phyloP scores from a whole-genome alignment of 306 rosid species.

The Vigna angularis region DNA sequence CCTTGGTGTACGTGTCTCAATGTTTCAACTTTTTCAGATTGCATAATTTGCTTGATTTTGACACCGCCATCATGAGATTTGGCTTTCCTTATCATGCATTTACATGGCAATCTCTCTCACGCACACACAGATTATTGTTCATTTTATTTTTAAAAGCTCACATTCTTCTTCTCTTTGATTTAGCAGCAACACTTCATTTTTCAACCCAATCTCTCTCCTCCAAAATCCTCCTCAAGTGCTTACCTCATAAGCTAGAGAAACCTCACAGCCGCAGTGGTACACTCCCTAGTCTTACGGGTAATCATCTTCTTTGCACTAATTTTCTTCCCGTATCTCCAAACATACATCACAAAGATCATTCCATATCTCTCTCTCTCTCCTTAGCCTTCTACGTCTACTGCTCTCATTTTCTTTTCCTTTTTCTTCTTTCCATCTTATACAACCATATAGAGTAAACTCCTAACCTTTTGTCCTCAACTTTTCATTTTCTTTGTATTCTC shows the following conservation, averaged over 20 bases:
- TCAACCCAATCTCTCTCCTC: conserved; percentile 51
- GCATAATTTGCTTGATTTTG: conserved; percentile 83
- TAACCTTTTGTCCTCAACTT: conserved; percentile 37
- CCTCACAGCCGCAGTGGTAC: conserved; percentile 68
- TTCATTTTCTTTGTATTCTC: conserved; percentile 19
- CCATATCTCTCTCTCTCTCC: conserved; percentile 37
- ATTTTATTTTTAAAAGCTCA: conserved; percentile 10
- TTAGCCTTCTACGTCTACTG: conserved; percentile 41
- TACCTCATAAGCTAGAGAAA: conserved; percentile 69
- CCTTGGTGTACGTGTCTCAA: conserved; percentile 51
- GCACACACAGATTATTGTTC: no score
- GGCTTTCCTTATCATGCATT: conserved; percentile 88
- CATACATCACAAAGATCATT: conserved; percentile 81
- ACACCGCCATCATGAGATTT: conserved; percentile 92
- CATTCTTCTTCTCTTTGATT: conserved; percentile 44
- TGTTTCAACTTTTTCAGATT: conserved; percentile 69
- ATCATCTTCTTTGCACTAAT: conserved; percentile 71
- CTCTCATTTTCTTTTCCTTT: conserved; percentile 44
- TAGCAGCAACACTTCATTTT: conserved; percentile 49
- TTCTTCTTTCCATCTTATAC: conserved; percentile 44
- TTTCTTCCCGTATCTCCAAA: conserved; percentile 84
- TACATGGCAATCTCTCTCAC: conserved; percentile 43
- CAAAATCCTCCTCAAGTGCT: conserved; percentile 66
- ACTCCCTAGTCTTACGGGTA: conserved; percentile 89
- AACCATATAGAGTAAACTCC: conserved; percentile 60